A percentile compares a stretch with the other conserved stretches of the same genome.
These are phyloP conservation scores for Dothiorella sarmentorum DNA, from an alignment of 2,329 filamentous ascomycete genomes.

Conservation along the genomic window DNA sequence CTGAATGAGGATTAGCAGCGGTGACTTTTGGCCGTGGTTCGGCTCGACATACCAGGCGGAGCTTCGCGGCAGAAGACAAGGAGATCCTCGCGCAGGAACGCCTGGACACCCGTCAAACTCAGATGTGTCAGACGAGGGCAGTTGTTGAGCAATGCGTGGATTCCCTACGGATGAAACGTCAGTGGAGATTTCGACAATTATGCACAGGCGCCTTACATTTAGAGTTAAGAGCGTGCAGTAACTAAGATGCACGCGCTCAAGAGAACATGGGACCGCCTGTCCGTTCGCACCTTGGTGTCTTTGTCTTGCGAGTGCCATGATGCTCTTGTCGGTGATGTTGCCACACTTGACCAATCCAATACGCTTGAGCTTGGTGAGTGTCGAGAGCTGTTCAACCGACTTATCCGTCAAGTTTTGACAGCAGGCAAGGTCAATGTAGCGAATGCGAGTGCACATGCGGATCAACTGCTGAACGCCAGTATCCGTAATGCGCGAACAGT, in stretches of 20 bases:
- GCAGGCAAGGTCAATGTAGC: constrained; percentile 97
- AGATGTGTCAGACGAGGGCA: constrained; percentile 92
- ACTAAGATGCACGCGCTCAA: constrained; percentile 93
- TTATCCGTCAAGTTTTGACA: constrained; percentile 83
- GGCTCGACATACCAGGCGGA: constrained; percentile 57
- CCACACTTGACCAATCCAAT: constrained; percentile 95
- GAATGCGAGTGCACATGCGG: constrained; percentile 82
- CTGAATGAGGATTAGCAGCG: constrained; percentile 43
- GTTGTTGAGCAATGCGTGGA: constrained; percentile 81
- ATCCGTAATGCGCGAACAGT: constrained; percentile 90
- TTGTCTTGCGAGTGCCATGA: constrained; percentile 75
- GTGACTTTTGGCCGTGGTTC: not conserved
- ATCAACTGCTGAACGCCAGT: constrained; percentile 81
- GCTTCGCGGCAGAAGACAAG: constrained; percentile 82
- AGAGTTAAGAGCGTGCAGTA: constrained; percentile 87
- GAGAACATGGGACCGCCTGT: constrained; percentile 59
- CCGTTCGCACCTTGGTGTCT: constrained; percentile 53
- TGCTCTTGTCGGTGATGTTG: constrained; percentile 84
- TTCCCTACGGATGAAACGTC: constrained; percentile 60
- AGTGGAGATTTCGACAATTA: constrained; percentile 23
- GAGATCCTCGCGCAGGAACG: constrained; percentile 82
- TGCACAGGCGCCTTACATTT: constrained; percentile 55
- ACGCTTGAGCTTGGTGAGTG: constrained; percentile 85
- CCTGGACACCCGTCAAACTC: constrained; percentile 87
- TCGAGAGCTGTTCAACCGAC: constrained; percentile 79